Conservation (phyloP, 768 basidiomycete species). For the Infundibulicybe gibba region DNA sequence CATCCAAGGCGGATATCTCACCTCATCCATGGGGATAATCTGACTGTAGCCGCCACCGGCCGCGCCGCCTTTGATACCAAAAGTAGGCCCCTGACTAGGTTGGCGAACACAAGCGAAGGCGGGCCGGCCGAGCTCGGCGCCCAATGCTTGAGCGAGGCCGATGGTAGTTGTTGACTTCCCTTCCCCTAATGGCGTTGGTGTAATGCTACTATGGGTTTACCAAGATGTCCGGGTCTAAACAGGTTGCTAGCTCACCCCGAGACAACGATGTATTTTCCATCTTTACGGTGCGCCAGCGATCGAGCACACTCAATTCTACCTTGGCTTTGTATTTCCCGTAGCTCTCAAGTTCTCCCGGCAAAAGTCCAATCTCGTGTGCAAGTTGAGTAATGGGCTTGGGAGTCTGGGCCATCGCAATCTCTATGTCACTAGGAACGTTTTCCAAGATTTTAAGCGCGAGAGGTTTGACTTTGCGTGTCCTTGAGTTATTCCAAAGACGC, state of each 20-base stretch:
- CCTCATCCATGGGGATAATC: constrained; percentile 99
- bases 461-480: constrained; percentile 68
- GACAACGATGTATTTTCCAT: constrained; percentile 96
- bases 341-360: constrained; percentile 83
- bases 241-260: constrained; percentile 67
- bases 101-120: constrained; percentile 97
- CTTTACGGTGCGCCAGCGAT: constrained; percentile 80
- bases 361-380: constrained; percentile 84
- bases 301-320: constrained; percentile 85
- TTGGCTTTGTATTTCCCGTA: constrained; percentile 98
- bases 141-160: constrained; percentile 93
- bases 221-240: neutral
- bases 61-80: constrained; percentile 98
- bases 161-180: constrained; percentile 99
- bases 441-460: constrained; percentile 75
- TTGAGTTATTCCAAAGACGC: constrained; percentile 69
- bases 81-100: constrained; percentile 97
- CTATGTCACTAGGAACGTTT: constrained; percentile 95
- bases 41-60: constrained; percentile 98
- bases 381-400: constrained; percentile 87
- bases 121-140: constrained; percentile 89
- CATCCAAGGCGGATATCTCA: constrained; percentile 19
- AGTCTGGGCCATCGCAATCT: constrained; percentile 91
- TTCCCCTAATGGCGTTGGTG: constrained; percentile 95
- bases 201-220: constrained; percentile 54